Conservation (phyloP, 306 rosid species). For the Medicago arabica region DNA sequence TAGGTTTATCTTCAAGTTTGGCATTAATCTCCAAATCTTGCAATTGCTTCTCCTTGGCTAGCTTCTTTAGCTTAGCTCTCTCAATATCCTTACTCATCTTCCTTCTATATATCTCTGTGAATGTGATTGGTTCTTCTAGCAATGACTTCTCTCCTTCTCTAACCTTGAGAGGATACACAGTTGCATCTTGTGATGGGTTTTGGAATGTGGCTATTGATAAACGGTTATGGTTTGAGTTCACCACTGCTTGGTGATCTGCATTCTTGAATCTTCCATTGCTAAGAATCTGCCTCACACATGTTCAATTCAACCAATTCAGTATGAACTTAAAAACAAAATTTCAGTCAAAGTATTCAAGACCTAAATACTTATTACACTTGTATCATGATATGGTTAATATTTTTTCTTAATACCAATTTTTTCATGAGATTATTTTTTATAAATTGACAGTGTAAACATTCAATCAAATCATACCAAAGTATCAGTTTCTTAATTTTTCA, state of each 20-base stretch:
- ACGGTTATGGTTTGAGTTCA: constrained; percentile 70
- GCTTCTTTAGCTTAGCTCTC: constrained; percentile 59
- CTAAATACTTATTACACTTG: too few relatives aligned
- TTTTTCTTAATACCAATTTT: too few relatives aligned
- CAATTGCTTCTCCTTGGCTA: too few relatives aligned
- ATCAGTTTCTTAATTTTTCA: too few relatives aligned
- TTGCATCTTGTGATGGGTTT: constrained; percentile 71
- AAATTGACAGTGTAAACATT: too few relatives aligned
- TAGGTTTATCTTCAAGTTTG: constrained; percentile 38
- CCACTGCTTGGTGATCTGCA: constrained; percentile 87
- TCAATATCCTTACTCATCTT: constrained; percentile 70
- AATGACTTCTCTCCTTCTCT: constrained; percentile 65
- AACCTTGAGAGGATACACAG: constrained; percentile 60
- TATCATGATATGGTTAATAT: too few relatives aligned
- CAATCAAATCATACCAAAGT: too few relatives aligned
- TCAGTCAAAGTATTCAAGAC: neutral
- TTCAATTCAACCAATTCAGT: neutral
- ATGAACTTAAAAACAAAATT: neutral
- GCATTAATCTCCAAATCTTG: too few relatives aligned
- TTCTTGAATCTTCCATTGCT: constrained; percentile 90
- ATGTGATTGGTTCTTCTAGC: constrained; percentile 59
- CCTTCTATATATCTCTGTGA: constrained; percentile 65
- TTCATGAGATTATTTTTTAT: too few relatives aligned
- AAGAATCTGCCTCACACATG: constrained; percentile 48
- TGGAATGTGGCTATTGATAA: constrained; percentile 86